Base-by-base conservation (phyloP, 257 asterid species). In the Gardenia jasminoides region DNA sequence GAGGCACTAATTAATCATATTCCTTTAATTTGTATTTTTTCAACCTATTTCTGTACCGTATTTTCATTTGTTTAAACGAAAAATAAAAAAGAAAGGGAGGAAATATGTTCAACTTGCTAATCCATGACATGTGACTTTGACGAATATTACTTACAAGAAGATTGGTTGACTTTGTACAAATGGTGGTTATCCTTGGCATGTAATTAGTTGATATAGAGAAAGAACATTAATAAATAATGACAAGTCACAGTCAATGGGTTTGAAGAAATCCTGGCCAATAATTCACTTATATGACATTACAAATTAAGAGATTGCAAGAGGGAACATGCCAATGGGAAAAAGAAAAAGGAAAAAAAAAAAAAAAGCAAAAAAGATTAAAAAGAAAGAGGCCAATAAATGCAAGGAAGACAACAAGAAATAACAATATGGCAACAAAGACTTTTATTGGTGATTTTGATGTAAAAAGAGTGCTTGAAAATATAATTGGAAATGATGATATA, bases 181-280 rank as follows among this genome's bases (percentile, higher is more conserved):
- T 70, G 43, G 36, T 70, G 36, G 11, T 70, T 7, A 4, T n/a
- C 56, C 22, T 31, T 15, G 30, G 71, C n/a, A 19, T 1, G 33
- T 43, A 24, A 43, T 50, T 20, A 10, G 44, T 70, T 33, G 4
- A 43, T 7, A 6, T 70, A 70, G 74, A 41, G 56, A 44, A 70
- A 36, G 48, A 22, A 22, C 20, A 69, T 43, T 17, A 41, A 22
- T 4, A 11, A 13, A 70, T 70, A 28, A 24, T 44, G 36, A 70
- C 56, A 10, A 22, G 74, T 70, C 56, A 24, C 1, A 12, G n/a
- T 70, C 56, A 43, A 24, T n/a, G n/a, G n/a, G n/a, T n/a, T 69
- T 70, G 74, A 70, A 70, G 58, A 43, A 70, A 43, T 33, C 44
- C n/a, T 66, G 70, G 4, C 44, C 70, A 66, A 30, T 66, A 26